Percentiles rank a stretch among this genome's conserved stretches.
These are phyloP conservation scores for Urtica urens DNA, from an alignment of 306 rosid species.

Conservation along the genomic window DNA sequence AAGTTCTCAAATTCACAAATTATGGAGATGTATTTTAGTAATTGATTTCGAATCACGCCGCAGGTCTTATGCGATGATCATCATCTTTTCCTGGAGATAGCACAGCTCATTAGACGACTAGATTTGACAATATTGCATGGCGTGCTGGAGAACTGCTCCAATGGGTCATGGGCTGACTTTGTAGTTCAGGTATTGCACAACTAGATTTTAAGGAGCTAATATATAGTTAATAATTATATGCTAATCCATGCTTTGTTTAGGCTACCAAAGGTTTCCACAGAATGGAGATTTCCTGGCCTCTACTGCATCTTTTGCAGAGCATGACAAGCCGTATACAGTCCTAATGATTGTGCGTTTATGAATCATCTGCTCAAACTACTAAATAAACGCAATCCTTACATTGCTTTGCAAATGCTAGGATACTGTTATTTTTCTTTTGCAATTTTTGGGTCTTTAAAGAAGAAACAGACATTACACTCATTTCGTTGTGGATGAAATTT, in stretches of 20 bases:
- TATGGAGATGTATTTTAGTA: neutral
- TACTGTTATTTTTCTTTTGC: too few species aligned
- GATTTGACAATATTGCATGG: conserved; percentile 71
- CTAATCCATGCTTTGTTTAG: conserved; percentile 21
- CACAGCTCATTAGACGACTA: conserved; percentile 47
- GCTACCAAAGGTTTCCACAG: conserved; percentile 79
- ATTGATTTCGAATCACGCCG: neutral
- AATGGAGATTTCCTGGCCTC: conserved; percentile 74
- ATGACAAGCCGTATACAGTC: conserved; percentile 27
- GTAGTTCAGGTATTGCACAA: conserved; percentile 49
- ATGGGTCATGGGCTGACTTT: conserved; percentile 57
- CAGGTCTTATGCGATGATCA: conserved; percentile 57
- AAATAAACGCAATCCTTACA: too few species aligned
- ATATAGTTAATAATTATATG: neutral
- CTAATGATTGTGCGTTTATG: too few species aligned
- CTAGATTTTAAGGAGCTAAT: neutral
- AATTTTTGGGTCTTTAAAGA: too few species aligned
- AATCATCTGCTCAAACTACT: too few species aligned
- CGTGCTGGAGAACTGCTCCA: conserved; percentile 37
- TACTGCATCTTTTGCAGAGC: conserved; percentile 72
- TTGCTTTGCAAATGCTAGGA: too few species aligned
- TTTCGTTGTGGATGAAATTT: too few species aligned
- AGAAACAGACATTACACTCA: too few species aligned
- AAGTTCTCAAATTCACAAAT: too few species aligned
- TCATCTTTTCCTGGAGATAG: conserved; percentile 71